phyloP scores from a whole-genome alignment of 352 stramenopile species.

The Phytophthora vignae region DNA sequence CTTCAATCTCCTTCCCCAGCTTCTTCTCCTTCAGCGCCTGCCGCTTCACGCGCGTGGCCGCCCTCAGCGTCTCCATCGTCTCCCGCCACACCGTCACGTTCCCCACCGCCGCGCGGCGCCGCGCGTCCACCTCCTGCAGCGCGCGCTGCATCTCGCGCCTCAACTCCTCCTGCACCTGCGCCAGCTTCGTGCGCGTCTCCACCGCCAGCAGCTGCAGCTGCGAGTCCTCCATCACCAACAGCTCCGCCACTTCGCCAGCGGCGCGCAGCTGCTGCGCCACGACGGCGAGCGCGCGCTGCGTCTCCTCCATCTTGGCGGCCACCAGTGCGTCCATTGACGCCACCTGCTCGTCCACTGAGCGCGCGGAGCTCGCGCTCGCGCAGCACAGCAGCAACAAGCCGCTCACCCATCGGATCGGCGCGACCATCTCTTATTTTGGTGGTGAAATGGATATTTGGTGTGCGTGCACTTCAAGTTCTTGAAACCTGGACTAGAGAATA shows the following conservation, averaged over 20 bases:
- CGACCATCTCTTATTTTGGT: constrained; percentile 1
- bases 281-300: constrained; percentile 8
- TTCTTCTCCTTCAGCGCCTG: constrained; percentile 14
- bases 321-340: constrained; percentile 8
- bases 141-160: constrained; percentile 18
- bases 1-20: constrained; percentile 8
- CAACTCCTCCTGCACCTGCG: constrained; percentile 11
- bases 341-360: not conserved
- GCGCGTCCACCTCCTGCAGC: constrained; percentile 16
- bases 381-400: constrained; percentile 21
- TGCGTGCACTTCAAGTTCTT: not conserved
- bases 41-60: constrained; percentile 31
- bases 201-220: constrained; percentile 30
- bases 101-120: constrained; percentile 10
- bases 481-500: too few species aligned
- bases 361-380: not conserved
- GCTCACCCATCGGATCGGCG: not conserved
- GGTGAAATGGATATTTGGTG: not conserved
- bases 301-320: constrained; percentile 22
- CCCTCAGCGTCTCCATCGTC: constrained; percentile 23
- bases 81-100: constrained; percentile 32
- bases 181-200: constrained; percentile 33
- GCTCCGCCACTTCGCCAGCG: constrained; percentile 19
- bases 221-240: constrained; percentile 35
- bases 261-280: constrained; percentile 35